Evolutionary conservation across 345 rosid genomes (phyloP).

Genomic region (Isatis tinctoria): DNA sequence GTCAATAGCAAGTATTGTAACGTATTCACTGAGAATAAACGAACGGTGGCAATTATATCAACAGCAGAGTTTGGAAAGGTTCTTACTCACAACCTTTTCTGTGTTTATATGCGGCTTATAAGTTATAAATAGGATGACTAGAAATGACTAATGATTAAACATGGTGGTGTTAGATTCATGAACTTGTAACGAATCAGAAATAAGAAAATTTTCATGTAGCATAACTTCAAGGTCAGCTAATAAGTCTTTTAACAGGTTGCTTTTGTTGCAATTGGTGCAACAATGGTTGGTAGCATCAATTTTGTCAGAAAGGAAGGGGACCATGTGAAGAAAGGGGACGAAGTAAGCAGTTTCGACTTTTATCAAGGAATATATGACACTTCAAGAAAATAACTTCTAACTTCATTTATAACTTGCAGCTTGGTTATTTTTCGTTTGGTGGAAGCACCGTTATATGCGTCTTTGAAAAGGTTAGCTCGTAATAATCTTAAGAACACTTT

Average conservation of each 20-base stretch:
- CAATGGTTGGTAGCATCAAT: constrained; percentile 92
- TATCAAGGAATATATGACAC: not conserved
- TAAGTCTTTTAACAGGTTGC: constrained; percentile 58
- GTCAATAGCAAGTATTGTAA: constrained; percentile 93
- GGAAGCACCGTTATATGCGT: constrained; percentile 93
- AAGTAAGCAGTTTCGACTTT: constrained; percentile 39
- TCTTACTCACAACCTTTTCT: not conserved
- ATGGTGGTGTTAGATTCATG: not conserved
- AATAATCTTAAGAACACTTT: not conserved
- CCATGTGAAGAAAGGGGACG: constrained; percentile 65
- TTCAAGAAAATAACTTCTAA: not conserved
- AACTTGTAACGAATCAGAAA: not conserved
- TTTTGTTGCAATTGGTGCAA: constrained; percentile 90
- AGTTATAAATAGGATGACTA: not conserved
- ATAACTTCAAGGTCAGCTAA: not conserved
- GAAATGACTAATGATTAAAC: not conserved
- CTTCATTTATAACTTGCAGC: constrained; percentile 40
- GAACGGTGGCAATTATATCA: constrained; percentile 64
- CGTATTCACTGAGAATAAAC: constrained; percentile 88
- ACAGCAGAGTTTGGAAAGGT: constrained; percentile 87
- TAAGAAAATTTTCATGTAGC: not conserved
- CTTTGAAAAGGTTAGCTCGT: constrained; percentile 67
- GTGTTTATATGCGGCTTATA: not conserved
- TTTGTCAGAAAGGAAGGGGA: constrained; percentile 62
- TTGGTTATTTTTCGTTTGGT: constrained; percentile 89